Evolutionary conservation across 139 green algal species (phyloP).

Genomic region (Desmodesmus armatus): DNA sequence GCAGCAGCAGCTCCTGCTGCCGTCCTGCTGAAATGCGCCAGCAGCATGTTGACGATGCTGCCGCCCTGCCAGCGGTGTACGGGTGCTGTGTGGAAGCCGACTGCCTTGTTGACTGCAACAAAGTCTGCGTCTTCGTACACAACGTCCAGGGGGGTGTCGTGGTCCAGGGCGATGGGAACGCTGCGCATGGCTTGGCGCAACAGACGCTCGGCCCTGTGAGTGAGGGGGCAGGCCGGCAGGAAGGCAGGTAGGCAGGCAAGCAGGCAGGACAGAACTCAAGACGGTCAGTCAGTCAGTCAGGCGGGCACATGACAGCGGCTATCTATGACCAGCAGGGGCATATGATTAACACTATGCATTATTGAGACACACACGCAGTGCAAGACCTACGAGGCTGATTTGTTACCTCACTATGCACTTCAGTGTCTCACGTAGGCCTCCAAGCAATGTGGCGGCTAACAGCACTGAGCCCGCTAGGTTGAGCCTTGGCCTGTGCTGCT

Average conservation of each 20-base stretch:
- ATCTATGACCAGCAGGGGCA: too few relatives aligned
- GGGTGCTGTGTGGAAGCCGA: conserved; percentile 75
- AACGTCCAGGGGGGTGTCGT: conserved; percentile 51
- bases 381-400: too few relatives aligned
- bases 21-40: conserved; percentile 60
- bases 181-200: conserved; percentile 60
- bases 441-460: too few relatives aligned
- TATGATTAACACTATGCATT: too few relatives aligned
- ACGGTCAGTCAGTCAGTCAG: too few relatives aligned
- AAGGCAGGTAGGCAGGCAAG: too few relatives aligned
- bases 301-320: too few relatives aligned
- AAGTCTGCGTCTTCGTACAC: conserved; percentile 83
- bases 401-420: too few relatives aligned
- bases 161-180: conserved; percentile 71
- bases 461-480: too few relatives aligned
- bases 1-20: not conserved
- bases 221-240: not conserved
- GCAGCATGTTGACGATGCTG: conserved; percentile 84
- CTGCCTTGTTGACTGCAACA: conserved; percentile 86
- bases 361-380: too few relatives aligned
- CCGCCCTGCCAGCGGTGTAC: conserved; percentile 78
- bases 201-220: conserved; percentile 23
- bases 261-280: not conserved
- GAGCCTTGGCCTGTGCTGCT: too few relatives aligned
- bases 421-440: too few relatives aligned